Evolutionary conservation across 768 basidiomycete species (phyloP).

Genomic region (Melanogaster broomeanus): DNA sequence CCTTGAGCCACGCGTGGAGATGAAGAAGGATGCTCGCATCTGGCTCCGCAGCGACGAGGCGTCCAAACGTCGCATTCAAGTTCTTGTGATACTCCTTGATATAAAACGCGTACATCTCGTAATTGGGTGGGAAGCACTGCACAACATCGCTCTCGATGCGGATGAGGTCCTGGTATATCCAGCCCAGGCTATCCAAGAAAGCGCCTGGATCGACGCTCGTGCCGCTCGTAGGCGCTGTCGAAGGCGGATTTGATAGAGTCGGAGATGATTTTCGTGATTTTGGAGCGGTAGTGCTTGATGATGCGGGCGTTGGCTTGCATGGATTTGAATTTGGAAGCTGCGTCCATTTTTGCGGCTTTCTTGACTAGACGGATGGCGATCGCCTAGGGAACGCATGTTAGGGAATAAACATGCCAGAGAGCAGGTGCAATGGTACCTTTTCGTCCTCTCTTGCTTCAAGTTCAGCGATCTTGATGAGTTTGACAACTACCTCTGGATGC

Average conservation of each 20-base stretch:
- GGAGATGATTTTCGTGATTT: conserved; percentile 77
- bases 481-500: conserved; percentile 84
- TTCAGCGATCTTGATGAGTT: conserved; percentile 91
- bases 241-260: conserved; percentile 76
- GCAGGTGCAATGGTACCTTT: conserved; percentile 56
- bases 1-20: conserved; percentile 92
- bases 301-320: conserved; percentile 91
- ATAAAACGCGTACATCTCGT: conserved; percentile 83
- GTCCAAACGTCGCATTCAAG: conserved; percentile 71
- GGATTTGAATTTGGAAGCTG: conserved; percentile 90
- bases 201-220: conserved; percentile 63
- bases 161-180: conserved; percentile 95
- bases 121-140: conserved; percentile 89
- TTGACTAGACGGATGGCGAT: conserved; percentile 93
- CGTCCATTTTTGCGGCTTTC: conserved; percentile 89
- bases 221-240: conserved; percentile 61
- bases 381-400: conserved; percentile 52
- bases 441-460: conserved; percentile 92
- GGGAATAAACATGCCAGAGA: not conserved
- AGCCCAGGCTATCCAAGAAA: conserved; percentile 79
- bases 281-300: conserved; percentile 94
- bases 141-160: conserved; percentile 90
- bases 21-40: conserved; percentile 88
- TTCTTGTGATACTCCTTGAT: conserved; percentile 90
- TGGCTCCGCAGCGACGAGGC: conserved; percentile 68